Evolutionary conservation across 495 filamentous ascomycete species (phyloP).

Genomic region (Aspergillus cavernicola): DNA sequence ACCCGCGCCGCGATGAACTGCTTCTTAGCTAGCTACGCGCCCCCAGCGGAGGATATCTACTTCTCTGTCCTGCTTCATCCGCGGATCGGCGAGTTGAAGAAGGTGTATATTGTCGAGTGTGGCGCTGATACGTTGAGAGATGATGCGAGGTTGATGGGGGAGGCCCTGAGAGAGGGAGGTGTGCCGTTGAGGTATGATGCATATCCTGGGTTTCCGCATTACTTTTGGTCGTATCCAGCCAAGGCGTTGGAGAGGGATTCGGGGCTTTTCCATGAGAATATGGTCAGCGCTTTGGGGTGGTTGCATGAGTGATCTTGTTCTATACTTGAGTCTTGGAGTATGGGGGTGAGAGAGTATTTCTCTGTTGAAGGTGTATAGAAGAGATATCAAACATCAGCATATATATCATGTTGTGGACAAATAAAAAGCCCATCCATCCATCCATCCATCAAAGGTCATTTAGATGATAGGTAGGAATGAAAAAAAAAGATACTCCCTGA

Average conservation of each 20-base stretch:
- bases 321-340: no score
- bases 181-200: conserved; percentile 7
- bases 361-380: no score
- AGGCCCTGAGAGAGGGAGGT: neutral
- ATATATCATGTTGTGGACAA: no score
- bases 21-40: conserved; percentile 2
- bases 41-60: neutral
- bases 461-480: no score
- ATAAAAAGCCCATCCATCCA: no score
- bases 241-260: neutral
- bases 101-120: conserved; percentile 11
- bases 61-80: conserved; percentile 7
- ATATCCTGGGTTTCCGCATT: conserved; percentile 8
- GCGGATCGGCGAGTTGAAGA: conserved; percentile 4
- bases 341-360: no score
- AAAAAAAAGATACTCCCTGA: conserved; percentile 24
- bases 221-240: conserved; percentile 9
- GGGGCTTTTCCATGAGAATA: conserved; percentile 1
- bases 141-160: conserved; percentile 11
- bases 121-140: conserved; percentile 8
- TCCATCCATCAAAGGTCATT: no score
- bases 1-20: neutral
- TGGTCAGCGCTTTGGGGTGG: conserved; percentile 3
- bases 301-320: conserved; percentile 1
- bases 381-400: no score